Conservation (phyloP, 805 yeast genomes). For the Sugiyamaella boreocaroliniensis region DNA sequence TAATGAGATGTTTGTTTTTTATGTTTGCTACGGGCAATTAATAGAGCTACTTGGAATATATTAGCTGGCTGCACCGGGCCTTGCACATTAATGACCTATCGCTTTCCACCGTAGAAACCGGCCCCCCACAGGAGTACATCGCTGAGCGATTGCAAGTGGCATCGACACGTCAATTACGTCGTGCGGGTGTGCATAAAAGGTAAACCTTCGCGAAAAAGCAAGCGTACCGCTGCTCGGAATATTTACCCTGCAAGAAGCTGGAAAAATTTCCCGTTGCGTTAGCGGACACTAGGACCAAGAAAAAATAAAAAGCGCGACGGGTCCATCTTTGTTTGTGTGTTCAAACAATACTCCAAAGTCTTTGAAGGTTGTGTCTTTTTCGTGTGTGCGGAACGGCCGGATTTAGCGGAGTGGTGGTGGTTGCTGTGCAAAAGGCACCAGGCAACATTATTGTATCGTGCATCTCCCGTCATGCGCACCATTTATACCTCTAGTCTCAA, state of each 20-base stretch:
- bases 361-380: background rate
- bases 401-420: background rate
- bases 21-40: too few relatives aligned
- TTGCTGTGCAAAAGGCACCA: too few relatives aligned
- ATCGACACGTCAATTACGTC: too few relatives aligned
- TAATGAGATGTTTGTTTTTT: too few relatives aligned
- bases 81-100: too few relatives aligned
- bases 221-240: background rate
- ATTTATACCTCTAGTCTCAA: constrained; percentile 17
- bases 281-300: background rate
- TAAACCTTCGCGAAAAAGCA: background rate
- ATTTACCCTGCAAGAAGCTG: background rate
- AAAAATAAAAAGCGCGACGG: background rate
- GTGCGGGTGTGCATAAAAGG: background rate
- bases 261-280: background rate
- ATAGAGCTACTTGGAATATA: too few relatives aligned
- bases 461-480: background rate
- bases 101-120: too few relatives aligned
- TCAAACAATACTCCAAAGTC: background rate
- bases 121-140: too few relatives aligned
- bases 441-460: background rate
- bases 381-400: background rate
- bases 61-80: too few relatives aligned
- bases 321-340: background rate
- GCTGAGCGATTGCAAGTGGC: too few relatives aligned